Evolutionary conservation across 1,139 yeast genomes (phyloP).

Genomic region (Eremothecium sinecaudum): DNA sequence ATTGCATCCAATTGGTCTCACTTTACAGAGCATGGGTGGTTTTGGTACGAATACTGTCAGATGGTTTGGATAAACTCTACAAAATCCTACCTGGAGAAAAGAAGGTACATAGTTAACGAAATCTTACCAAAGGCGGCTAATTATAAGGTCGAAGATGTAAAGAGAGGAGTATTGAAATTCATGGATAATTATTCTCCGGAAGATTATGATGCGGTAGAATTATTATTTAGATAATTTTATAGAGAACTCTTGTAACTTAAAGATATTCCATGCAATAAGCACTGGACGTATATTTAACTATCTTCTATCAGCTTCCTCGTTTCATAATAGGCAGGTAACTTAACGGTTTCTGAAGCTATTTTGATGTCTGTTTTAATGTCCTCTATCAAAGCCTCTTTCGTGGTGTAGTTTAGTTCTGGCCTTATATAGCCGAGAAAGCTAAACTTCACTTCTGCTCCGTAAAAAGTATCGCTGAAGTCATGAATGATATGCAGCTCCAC

Average conservation of each 20-base stretch:
- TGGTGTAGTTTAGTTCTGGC: slow-evolving; percentile 81
- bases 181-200: slow-evolving; percentile 25
- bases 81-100: slow-evolving; percentile 22
- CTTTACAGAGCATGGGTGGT: slow-evolving; percentile 17
- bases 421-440: slow-evolving; percentile 79
- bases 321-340: slow-evolving; percentile 31
- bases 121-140: slow-evolving; percentile 17
- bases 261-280: too few species aligned
- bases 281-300: too few species aligned
- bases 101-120: slow-evolving; percentile 16
- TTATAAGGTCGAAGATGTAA: slow-evolving; percentile 6
- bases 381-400: slow-evolving; percentile 74
- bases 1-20: slow-evolving; percentile 15
- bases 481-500: slow-evolving; percentile 86
- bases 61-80: slow-evolving; percentile 21
- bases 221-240: slow-evolving; percentile 12
- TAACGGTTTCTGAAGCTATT: slow-evolving; percentile 48
- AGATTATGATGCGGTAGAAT: slow-evolving; percentile 19
- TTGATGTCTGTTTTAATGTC: slow-evolving; percentile 77
- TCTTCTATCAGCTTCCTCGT: too few species aligned
- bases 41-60: slow-evolving; percentile 24
- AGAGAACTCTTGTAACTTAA: too few species aligned
- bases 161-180: slow-evolving; percentile 13
- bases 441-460: slow-evolving; percentile 69
- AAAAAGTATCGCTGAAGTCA: slow-evolving; percentile 56